phyloP scores from a whole-genome alignment of 768 basidiomycete genomes.

The Coprinopsis sp. region DNA sequence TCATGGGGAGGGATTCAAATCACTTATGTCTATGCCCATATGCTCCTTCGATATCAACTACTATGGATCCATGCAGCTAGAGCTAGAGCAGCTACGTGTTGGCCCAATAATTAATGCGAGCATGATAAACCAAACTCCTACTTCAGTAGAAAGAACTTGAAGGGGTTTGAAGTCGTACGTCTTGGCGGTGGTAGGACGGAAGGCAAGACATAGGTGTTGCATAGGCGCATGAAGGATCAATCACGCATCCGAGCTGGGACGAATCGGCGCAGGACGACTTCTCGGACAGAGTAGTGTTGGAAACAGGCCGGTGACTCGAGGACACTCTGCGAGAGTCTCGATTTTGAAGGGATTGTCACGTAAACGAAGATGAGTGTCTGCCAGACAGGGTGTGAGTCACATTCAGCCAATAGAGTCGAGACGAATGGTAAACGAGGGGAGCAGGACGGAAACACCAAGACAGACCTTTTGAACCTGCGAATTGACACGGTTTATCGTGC shows the following conservation, averaged over 20 bases:
- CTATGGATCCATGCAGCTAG: too few species aligned
- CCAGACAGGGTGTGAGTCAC: not conserved
- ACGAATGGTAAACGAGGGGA: not conserved
- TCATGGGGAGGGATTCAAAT: too few species aligned
- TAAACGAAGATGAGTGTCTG: slow-evolving; percentile 90
- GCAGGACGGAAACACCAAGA: not conserved
- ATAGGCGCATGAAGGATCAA: slow-evolving; percentile 31
- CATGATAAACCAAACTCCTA: too few species aligned
- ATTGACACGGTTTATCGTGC: slow-evolving; percentile 95
- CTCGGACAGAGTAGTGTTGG: slow-evolving; percentile 72
- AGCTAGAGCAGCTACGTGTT: too few species aligned
- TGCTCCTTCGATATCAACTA: too few species aligned
- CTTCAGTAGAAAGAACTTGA: too few species aligned
- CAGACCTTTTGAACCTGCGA: slow-evolving; percentile 92
- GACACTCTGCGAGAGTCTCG: slow-evolving; percentile 44
- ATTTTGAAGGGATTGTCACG: slow-evolving; percentile 84
- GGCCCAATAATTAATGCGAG: too few species aligned
- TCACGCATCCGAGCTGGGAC: slow-evolving; percentile 92
- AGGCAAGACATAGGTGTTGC: too few species aligned
- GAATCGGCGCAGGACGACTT: slow-evolving; percentile 81
- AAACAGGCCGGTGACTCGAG: slow-evolving; percentile 73
- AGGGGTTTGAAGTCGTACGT: too few species aligned
- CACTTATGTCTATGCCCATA: too few species aligned
- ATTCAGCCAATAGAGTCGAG: not conserved
- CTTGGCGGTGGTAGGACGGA: too few species aligned